These are phyloP conservation scores for Lojkania enalia DNA, from an alignment of 2,329 filamentous ascomycete species.

Conservation along the genomic window DNA sequence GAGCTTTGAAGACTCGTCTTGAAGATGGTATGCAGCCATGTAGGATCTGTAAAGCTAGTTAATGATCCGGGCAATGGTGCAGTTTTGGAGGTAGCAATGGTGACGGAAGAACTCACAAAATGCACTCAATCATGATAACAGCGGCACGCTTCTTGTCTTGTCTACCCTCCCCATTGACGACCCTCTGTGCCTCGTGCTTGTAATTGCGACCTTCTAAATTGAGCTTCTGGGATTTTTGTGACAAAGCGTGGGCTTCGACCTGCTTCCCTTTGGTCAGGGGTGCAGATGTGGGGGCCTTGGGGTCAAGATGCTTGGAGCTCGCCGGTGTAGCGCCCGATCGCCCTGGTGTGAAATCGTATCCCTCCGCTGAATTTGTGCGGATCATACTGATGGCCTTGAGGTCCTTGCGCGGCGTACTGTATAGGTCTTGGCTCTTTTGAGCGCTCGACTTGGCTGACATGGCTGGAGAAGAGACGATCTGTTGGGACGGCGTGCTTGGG, in stretches of 20 bases:
- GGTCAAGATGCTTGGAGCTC: slow-evolving; percentile 24
- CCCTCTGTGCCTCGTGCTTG: slow-evolving; percentile 51
- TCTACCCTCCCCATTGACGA: slow-evolving; percentile 30
- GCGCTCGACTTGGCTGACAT: slow-evolving; percentile 32
- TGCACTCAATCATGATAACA: slow-evolving; percentile 50
- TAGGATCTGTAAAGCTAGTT: slow-evolving; percentile 33
- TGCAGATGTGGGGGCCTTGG: slow-evolving; percentile 34
- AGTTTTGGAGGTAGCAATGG: not conserved
- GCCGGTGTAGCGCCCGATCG: slow-evolving; percentile 37
- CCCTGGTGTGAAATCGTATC: slow-evolving; percentile 40
- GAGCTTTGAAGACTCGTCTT: slow-evolving; percentile 34
- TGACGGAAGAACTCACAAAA: slow-evolving; percentile 43
- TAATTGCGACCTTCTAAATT: slow-evolving; percentile 49
- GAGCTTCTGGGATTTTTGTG: slow-evolving; percentile 44
- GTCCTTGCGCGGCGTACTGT: slow-evolving; percentile 43
- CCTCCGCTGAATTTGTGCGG: slow-evolving; percentile 39
- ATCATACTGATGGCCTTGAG: slow-evolving; percentile 40
- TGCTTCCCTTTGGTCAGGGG: slow-evolving; percentile 36
- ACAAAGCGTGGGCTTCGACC: slow-evolving; percentile 42
- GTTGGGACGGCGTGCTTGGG: slow-evolving; percentile 36
- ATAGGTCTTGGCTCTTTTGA: slow-evolving; percentile 34
- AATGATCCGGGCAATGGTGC: not conserved
- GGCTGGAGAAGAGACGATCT: slow-evolving; percentile 32
- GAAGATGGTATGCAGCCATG: slow-evolving; percentile 43
- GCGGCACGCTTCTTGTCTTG: slow-evolving; percentile 45